Base-by-base conservation (phyloP, 306 rosid species). In the Ammopiptanthus mongolicus region DNA sequence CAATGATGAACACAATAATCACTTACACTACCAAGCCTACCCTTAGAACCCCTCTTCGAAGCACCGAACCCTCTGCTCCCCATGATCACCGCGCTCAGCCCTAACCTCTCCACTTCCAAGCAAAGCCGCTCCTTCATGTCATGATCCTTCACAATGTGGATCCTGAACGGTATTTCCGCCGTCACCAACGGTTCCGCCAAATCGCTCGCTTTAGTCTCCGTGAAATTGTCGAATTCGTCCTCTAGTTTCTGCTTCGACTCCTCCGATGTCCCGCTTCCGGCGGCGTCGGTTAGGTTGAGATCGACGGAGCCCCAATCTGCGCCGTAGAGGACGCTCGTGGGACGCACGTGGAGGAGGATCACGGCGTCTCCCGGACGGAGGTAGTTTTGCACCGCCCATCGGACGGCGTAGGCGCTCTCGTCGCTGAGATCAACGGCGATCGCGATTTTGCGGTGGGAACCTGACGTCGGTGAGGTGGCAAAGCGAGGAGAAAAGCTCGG, bases 91-190 rank as follows among this genome's bases (percentile, higher is more conserved):
- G 93, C 97, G 75, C 96, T 86, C 25, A 95, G 96, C 21, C 92
- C 91, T 3, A 95, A 75, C 81, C 99, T 84, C 93, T 95, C 97
- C 7, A 95, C 97, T 71, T 95, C 99, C 85, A 95, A 80, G 69
- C 99, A 92, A 0, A 95, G 91, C 78, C 98, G 52, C 86, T 92
- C 97, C 81, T 90, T 95, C 99, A 92, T 79, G 70, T 95, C 99
- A 69, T 85, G 97, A 80, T 95, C 99, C 77, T 95, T 90, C 15
- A 95, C 99, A 82, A 92, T 87, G 84, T 89, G 97, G 25, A 95
- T 90, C 70, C 73, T 90, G 81, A 82, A 95, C 34, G 96, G 96
- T 73, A 91, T 82, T 57, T 89, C 70, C 15, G 88, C 93, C 75
- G 88, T 93, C 74, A 80, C 88, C 47, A 94, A 60, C 0, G 97